Base-by-base conservation (phyloP, 371 early-diverging fungal species). In the Rhizopus delemar region DNA sequence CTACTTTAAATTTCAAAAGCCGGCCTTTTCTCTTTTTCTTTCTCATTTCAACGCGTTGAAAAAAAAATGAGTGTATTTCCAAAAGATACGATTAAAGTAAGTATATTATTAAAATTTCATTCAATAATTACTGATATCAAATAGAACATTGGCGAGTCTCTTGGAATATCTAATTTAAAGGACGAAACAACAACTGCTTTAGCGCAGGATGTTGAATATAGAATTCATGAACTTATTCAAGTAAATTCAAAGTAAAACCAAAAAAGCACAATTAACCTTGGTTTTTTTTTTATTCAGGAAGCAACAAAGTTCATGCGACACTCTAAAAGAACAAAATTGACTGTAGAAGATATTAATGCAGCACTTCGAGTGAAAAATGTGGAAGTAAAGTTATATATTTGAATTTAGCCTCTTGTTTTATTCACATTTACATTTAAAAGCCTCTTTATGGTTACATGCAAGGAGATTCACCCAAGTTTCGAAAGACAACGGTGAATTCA, bases 281-380 rank as follows among this genome's bases (percentile, higher is more conserved):
- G 8, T 52, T 36, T 5, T 32, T 36, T 5, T 32, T 48, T 8
- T 43, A 35, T 41, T 35, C 63, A 95, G 88, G 99, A 99, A 73
- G 95, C 99, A 4, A 79, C 84, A 50, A 99, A 99, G 78, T 99
- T 99, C 70, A 99, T 99, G 99, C 84, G 93, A 41, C 98, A 97
- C 57, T 90, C 95, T 8, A 91, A 93, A 72, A 85, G 99, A 63
- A 85, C 90, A 15, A 91, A 89, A 68, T 75, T 99, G 31, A 83
- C 82, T 0, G 89, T 95, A 0, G 92, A 93, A 28, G 99, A 99
- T 70, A 88, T 99, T 55, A 98, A 98, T 75, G 80, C 91, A 63
- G 99, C 99, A 1, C 82, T 99, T 50, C 86, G 92, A 13, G 93
- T 97, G 31, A 88, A 94, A 57, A 99, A 99, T 68, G 91, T 99